Evolutionary conservation across 2,329 filamentous ascomycete species (phyloP), one percentile per base, ranked within the genome.

Genomic region (Fragosphaeria purpurea): DNA sequence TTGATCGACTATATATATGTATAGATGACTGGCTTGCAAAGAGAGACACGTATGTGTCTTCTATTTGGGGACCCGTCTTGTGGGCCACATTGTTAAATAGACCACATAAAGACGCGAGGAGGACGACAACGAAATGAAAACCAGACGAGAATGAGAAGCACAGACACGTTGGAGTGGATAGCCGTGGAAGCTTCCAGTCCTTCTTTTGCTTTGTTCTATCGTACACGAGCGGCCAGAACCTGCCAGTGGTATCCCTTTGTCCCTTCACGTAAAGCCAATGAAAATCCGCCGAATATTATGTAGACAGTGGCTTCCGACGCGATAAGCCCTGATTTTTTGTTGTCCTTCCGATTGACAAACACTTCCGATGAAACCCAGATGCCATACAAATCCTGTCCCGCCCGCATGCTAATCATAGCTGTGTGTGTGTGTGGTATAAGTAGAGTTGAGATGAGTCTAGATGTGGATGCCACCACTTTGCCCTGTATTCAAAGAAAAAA

Each of bases 381-480:
- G 30, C 46, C 22, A 47, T 50, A 47, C 43, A 49, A 52, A 35
- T 46, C 47, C 41, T 52, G 39, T 39, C 44, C 43, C 43, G 34
- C 47, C 44, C 46, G 39, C 22, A 22, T 11, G 50, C 55, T 53
- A 55, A 59, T 44, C 34, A 51, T 51, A 44, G 49, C 49, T 51
- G 38, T 59, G 61, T 22, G 22, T 22, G 22, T 22, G 56, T 48
- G 12, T 48, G 42, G 48, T 63, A 57, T 66, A 66, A 70, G 65
- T 63, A 65, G 69, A 75, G 72, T 71, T 69, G 72, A 73, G 72
- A 71, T 53, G 71, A 7, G 63, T 68, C 64, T 74, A 69, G 74
- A 72, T 69, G 56, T 47, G 49, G 49, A 35, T 44, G 60, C 57
- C 52, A 50, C 58, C 48, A 56, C 56, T 7, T 35, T 22, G 22